These are phyloP conservation scores for Neohortaea acidophila DNA, from an alignment of 495 filamentous ascomycete species.

Conservation along the genomic window DNA sequence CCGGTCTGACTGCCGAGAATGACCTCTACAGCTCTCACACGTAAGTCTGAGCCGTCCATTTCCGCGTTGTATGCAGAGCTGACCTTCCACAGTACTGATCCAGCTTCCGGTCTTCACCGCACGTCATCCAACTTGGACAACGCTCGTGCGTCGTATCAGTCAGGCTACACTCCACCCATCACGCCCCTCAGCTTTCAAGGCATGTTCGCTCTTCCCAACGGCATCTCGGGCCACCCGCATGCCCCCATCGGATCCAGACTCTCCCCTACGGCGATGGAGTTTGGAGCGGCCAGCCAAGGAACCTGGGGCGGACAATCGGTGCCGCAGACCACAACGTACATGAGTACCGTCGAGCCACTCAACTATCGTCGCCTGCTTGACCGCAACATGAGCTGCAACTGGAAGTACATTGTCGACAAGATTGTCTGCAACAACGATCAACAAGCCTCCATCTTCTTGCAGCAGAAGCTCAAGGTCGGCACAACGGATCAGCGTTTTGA, in stretches of 20 bases:
- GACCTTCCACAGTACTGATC: constrained; percentile 3
- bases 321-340: constrained; percentile 36
- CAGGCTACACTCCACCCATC: constrained; percentile 22
- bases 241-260: constrained; percentile 58
- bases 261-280: constrained; percentile 74
- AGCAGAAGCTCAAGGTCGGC: constrained; percentile 96
- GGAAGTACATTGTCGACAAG: constrained; percentile 99
- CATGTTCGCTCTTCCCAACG: not conserved
- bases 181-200: constrained; percentile 15
- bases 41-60: not conserved
- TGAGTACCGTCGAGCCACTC: constrained; percentile 80
- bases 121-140: constrained; percentile 21
- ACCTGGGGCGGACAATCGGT: constrained; percentile 3
- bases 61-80: not conserved
- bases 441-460: constrained; percentile 94
- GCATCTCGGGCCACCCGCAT: not conserved
- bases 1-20: constrained; percentile 48
- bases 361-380: constrained; percentile 94
- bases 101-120: constrained; percentile 5
- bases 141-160: constrained; percentile 20
- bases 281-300: constrained; percentile 34
- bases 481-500: constrained; percentile 92
- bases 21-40: constrained; percentile 27
- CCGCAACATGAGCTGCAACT: constrained; percentile 92
- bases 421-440: constrained; percentile 99